These are phyloP conservation scores for Xylogone sp. DNA, from an alignment of 2,329 filamentous ascomycete genomes.

Conservation along the genomic window DNA sequence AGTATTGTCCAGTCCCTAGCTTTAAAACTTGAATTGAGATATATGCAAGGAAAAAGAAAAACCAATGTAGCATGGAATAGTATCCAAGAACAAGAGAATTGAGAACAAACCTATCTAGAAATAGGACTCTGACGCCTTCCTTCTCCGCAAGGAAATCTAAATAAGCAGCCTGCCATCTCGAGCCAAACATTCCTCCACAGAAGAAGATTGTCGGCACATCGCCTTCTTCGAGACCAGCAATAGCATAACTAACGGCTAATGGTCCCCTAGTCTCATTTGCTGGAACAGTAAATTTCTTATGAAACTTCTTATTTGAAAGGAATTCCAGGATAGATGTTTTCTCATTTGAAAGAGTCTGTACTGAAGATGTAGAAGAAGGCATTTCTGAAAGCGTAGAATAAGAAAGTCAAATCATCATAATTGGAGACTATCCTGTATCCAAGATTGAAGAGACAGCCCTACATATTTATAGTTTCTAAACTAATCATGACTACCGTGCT, in stretches of 20 bases:
- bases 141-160: constrained; percentile 27
- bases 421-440: too few species aligned
- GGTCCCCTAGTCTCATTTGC: constrained; percentile 16
- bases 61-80: too few species aligned
- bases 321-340: not conserved
- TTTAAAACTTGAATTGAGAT: too few species aligned
- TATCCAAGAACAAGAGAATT: too few species aligned
- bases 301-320: constrained; percentile 13
- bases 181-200: constrained; percentile 34
- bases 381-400: not conserved
- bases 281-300: constrained; percentile 19
- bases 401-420: not conserved
- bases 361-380: not conserved
- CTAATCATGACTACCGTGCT: not conserved
- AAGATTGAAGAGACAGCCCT: too few species aligned
- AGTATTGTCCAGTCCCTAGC: too few species aligned
- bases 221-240: constrained; percentile 20
- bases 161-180: constrained; percentile 24
- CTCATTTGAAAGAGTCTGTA: not conserved
- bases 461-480: not conserved
- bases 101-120: constrained; percentile 34
- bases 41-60: too few species aligned
- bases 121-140: constrained; percentile 32
- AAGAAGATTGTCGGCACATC: constrained; percentile 31
- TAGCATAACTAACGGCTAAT: constrained; percentile 22